These are phyloP conservation scores for Colletotrichum sp. DNA, from an alignment of 2,329 filamentous ascomycete genomes.

Conservation along the genomic window DNA sequence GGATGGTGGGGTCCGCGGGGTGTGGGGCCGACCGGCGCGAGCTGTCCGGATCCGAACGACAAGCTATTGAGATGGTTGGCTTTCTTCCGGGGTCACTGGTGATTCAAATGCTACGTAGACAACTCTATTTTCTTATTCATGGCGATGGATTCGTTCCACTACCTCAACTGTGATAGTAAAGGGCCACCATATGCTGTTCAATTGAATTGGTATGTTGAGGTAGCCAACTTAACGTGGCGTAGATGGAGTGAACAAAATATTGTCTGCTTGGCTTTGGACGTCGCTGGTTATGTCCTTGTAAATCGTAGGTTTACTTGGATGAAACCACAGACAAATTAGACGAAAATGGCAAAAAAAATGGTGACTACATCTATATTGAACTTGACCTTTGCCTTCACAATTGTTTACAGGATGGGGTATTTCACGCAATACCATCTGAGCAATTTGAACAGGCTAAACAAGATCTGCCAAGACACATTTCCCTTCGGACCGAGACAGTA, in stretches of 20 bases:
- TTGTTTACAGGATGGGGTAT: background rate
- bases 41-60: conserved; percentile 15
- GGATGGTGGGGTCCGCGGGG: conserved; percentile 18
- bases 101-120: background rate
- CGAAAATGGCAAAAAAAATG: background rate
- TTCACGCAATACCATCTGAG: background rate
- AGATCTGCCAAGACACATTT: background rate
- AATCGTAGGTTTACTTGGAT: background rate
- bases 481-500: background rate
- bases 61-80: background rate
- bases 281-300: background rate
- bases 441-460: background rate
- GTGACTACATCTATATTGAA: background rate
- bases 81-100: background rate
- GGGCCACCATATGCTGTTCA: background rate
- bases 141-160: background rate
- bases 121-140: background rate
- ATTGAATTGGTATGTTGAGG: background rate
- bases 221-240: background rate
- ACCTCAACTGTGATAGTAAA: background rate
- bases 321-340: background rate
- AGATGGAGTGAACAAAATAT: too few species aligned
- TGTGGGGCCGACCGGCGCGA: conserved; percentile 15
- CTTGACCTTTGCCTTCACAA: background rate
- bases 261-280: background rate